A percentile compares a stretch with the other conserved stretches of the same genome.
phyloP scores from a whole-genome alignment of 2,329 filamentous ascomycete species.

The Colletotrichum lindemuthianum region DNA sequence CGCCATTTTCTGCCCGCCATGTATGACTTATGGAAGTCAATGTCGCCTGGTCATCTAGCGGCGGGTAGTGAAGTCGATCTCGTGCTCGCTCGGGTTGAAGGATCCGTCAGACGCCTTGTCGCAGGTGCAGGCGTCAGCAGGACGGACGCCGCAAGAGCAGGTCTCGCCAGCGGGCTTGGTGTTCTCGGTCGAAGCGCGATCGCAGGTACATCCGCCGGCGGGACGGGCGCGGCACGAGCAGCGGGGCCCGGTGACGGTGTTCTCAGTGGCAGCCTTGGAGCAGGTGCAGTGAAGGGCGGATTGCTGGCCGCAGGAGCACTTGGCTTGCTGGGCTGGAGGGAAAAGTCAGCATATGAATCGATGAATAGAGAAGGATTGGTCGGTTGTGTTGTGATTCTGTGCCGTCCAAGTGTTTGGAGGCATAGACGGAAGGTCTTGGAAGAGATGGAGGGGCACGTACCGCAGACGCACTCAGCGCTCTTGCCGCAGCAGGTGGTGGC shows the following conservation, averaged over 20 bases:
- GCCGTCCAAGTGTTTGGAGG: background rate
- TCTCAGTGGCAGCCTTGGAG: slow-evolving; percentile 79
- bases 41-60: background rate
- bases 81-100: slow-evolving; percentile 68
- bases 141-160: slow-evolving; percentile 82
- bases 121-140: slow-evolving; percentile 83
- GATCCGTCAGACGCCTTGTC: slow-evolving; percentile 75
- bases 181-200: slow-evolving; percentile 78
- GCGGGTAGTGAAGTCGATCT: slow-evolving; percentile 86
- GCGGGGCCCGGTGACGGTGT: slow-evolving; percentile 75
- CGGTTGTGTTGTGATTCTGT: slow-evolving; percentile 6
- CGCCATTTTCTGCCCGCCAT: too few relatives aligned
- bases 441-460: slow-evolving; percentile 51
- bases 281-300: slow-evolving; percentile 88
- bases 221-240: slow-evolving; percentile 88
- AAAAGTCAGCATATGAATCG: slow-evolving; percentile 6
- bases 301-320: slow-evolving; percentile 91
- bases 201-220: slow-evolving; percentile 84
- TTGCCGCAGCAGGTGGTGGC: slow-evolving; percentile 67
- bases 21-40: too few relatives aligned
- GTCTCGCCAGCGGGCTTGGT: slow-evolving; percentile 64
- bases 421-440: slow-evolving; percentile 1
- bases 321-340: slow-evolving; percentile 67
- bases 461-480: slow-evolving; percentile 64
- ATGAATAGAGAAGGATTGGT: background rate